phyloP scores from a whole-genome alignment of 805 yeast species.

The Yamadazyma akitaensis region DNA sequence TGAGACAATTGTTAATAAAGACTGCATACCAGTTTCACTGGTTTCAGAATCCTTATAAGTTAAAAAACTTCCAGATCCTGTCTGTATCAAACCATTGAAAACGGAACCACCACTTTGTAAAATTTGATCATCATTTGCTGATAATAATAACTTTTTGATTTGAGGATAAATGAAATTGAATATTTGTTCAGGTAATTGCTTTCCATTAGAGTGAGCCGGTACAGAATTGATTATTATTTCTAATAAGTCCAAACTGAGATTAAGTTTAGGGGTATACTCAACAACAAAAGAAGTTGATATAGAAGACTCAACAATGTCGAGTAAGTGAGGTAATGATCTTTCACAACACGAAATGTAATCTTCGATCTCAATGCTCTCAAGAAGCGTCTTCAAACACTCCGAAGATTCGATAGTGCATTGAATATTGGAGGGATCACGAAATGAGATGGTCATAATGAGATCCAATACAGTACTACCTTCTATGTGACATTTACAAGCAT shows the following conservation, averaged over 20 bases:
- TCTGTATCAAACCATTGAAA: constrained; percentile 55
- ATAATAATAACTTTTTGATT: constrained; percentile 37
- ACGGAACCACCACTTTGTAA: constrained; percentile 76
- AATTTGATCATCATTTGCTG: constrained; percentile 69
- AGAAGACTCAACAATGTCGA: constrained; percentile 32
- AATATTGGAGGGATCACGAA: constrained; percentile 71
- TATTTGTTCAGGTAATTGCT: constrained; percentile 35
- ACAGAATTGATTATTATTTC: constrained; percentile 47
- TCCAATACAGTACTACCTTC: constrained; percentile 41
- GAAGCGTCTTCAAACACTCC: constrained; percentile 62
- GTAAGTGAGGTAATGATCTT: constrained; percentile 49
- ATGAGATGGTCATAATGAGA: constrained; percentile 60
- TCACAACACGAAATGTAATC: constrained; percentile 49
- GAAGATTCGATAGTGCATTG: constrained; percentile 64
- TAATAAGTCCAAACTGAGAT: constrained; percentile 56
- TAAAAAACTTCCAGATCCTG: constrained; percentile 32
- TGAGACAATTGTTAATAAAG: constrained; percentile 61
- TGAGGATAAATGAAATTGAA: constrained; percentile 44
- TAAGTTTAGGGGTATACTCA: constrained; percentile 60
- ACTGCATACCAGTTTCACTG: constrained; percentile 46
- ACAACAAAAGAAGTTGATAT: constrained; percentile 18
- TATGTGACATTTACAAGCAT: constrained; percentile 20
- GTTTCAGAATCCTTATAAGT: constrained; percentile 30
- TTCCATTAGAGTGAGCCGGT: constrained; percentile 21
- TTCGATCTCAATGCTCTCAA: constrained; percentile 43